phyloP scores from a whole-genome alignment of 257 asterid genomes.

The Solanum ossicruentum region DNA sequence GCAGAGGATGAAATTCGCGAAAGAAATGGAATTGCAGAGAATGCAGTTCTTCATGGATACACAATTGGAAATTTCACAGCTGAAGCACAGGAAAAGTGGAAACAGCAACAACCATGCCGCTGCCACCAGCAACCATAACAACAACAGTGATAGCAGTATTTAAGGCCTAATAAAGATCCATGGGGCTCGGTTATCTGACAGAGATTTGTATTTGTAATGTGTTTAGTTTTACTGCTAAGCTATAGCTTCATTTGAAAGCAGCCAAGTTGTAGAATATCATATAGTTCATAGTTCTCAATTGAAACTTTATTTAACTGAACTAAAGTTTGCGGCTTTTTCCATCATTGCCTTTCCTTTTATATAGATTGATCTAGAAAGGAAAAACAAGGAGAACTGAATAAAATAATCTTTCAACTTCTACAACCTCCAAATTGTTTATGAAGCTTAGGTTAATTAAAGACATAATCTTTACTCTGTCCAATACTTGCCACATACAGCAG shows the following conservation, averaged over 20 bases:
- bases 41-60: constrained; percentile 77
- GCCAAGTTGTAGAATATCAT: neutral
- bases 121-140: neutral
- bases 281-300: neutral
- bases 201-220: neutral
- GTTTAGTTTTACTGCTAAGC: neutral
- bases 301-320: neutral
- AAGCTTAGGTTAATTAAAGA: neutral
- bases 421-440: neutral
- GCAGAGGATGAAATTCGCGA: constrained; percentile 83
- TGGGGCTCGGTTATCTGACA: neutral
- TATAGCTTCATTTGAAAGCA: neutral
- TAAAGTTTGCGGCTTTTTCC: neutral
- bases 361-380: neutral
- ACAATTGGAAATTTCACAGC: constrained; percentile 67
- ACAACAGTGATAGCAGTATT: constrained; percentile 46
- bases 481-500: neutral
- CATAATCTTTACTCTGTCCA: neutral
- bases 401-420: neutral
- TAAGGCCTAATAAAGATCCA: constrained; percentile 6
- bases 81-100: constrained; percentile 29
- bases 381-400: neutral
- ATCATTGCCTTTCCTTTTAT: neutral
- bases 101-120: constrained; percentile 2
- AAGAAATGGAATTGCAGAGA: constrained; percentile 89